Percentiles rank a stretch among this genome's conserved stretches.
phyloP scores from a whole-genome alignment of 148 eudicot species.

The Vaccinium darrowii region DNA sequence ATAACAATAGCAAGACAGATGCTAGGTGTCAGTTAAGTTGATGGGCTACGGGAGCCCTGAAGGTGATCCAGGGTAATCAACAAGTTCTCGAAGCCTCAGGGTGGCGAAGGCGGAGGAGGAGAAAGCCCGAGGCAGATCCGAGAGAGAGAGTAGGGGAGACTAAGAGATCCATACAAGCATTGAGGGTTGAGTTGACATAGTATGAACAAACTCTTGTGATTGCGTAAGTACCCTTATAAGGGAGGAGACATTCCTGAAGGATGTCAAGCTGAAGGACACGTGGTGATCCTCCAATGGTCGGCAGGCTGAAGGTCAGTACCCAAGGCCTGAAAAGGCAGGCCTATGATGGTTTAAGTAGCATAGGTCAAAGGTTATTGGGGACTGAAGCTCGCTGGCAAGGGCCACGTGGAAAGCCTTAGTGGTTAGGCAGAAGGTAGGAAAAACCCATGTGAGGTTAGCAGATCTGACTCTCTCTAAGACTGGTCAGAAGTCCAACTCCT shows the following conservation, averaged over 20 bases:
- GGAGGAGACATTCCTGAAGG: background rate
- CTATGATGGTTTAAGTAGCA: background rate
- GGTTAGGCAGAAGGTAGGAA: background rate
- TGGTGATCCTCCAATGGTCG: background rate
- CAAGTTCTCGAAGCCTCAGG: too few species aligned
- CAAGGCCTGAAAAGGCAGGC: background rate
- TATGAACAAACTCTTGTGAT: background rate
- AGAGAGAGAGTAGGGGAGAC: background rate
- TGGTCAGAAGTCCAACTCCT: background rate
- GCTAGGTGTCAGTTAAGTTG: background rate
- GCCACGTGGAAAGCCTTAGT: background rate
- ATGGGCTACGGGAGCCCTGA: too few species aligned
- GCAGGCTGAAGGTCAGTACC: background rate
- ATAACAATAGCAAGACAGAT: conserved; percentile 3
- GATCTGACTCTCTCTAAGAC: background rate
- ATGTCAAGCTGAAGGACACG: background rate
- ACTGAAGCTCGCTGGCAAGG: background rate
- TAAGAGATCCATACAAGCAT: background rate
- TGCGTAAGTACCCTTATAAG: background rate
- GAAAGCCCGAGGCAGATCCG: too few species aligned
- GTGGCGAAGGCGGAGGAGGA: too few species aligned
- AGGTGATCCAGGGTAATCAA: too few species aligned
- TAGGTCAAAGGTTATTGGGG: background rate
- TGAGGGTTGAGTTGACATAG: background rate
- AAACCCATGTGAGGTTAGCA: background rate